These are phyloP conservation scores for Aspergillus melleus DNA, from an alignment of 2,329 filamentous ascomycete genomes.

Conservation along the genomic window DNA sequence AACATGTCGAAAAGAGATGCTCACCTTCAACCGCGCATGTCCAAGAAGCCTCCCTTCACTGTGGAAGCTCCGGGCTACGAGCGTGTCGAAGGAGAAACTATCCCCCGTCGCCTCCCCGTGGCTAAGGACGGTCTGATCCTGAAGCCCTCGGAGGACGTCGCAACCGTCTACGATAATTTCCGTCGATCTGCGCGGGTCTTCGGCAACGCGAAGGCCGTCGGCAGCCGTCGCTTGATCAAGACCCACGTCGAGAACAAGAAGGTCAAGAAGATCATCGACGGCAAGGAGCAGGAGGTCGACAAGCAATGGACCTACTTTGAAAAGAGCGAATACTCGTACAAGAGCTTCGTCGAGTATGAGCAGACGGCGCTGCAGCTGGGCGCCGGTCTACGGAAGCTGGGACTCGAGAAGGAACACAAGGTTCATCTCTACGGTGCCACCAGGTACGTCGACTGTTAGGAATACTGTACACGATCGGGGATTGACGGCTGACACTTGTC, in stretches of 20 bases:
- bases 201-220: constrained; percentile 65
- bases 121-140: constrained; percentile 69
- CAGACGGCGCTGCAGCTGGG: constrained; percentile 68
- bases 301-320: constrained; percentile 93
- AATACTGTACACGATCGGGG: not conserved
- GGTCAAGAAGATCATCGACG: constrained; percentile 83
- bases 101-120: constrained; percentile 72
- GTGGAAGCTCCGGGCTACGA: constrained; percentile 68
- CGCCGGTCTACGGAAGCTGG: constrained; percentile 71
- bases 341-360: constrained; percentile 79
- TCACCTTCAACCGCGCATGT: constrained; percentile 49
- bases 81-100: constrained; percentile 76
- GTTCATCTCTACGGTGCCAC: constrained; percentile 85
- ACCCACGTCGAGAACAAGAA: constrained; percentile 84
- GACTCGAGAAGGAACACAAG: constrained; percentile 65
- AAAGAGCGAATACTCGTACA: constrained; percentile 72
- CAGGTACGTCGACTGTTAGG: constrained; percentile 51
- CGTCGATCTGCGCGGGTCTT: constrained; percentile 65
- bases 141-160: constrained; percentile 66
- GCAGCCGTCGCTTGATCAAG: constrained; percentile 70
- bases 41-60: constrained; percentile 72
- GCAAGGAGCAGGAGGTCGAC: constrained; percentile 74
- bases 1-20: constrained; percentile 35
- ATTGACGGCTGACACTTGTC: constrained; percentile 7
- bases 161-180: constrained; percentile 78